Conservation (phyloP, 441 rosid genomes). For the Croton laevigatus region DNA sequence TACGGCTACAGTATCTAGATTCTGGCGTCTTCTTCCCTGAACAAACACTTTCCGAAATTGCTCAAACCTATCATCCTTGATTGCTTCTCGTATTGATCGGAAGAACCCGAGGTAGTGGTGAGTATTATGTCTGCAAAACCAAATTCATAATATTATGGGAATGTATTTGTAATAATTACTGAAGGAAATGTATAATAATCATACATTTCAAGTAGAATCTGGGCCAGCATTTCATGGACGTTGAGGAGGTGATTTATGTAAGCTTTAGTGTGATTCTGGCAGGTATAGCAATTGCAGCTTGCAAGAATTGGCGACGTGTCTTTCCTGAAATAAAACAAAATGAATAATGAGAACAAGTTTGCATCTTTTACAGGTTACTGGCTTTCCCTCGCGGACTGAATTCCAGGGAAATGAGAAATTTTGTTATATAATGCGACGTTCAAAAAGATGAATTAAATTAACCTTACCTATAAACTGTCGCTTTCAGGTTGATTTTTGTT, state of each 20-base stretch:
- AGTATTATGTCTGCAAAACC: conserved; percentile 65
- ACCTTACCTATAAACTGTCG: conserved; percentile 53
- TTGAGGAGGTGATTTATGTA: conserved; percentile 75
- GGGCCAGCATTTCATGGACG: conserved; percentile 77
- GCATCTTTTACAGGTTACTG: not conserved
- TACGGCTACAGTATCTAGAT: conserved; percentile 27
- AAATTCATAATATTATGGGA: not conserved
- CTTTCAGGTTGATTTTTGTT: conserved; percentile 60
- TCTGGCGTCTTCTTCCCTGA: conserved; percentile 35
- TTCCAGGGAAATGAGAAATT: too few species aligned
- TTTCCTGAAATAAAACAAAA: conserved; percentile 43
- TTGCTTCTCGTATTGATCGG: conserved; percentile 50
- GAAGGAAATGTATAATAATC: not conserved
- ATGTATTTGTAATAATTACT: not conserved
- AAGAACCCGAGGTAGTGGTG: conserved; percentile 68
- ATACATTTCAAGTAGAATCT: conserved; percentile 74
- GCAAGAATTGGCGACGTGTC: conserved; percentile 48
- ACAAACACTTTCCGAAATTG: conserved; percentile 41
- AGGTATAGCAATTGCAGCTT: conserved; percentile 62
- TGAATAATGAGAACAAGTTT: not conserved
- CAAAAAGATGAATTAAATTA: not conserved
- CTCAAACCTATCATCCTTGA: conserved; percentile 52
- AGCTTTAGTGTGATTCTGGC: conserved; percentile 71
- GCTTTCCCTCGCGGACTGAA: not conserved
- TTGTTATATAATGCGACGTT: too few species aligned